Evolutionary conservation across 1,284 basidiomycete genomes (phyloP).

Genomic region (Sporisorium exsertum): DNA sequence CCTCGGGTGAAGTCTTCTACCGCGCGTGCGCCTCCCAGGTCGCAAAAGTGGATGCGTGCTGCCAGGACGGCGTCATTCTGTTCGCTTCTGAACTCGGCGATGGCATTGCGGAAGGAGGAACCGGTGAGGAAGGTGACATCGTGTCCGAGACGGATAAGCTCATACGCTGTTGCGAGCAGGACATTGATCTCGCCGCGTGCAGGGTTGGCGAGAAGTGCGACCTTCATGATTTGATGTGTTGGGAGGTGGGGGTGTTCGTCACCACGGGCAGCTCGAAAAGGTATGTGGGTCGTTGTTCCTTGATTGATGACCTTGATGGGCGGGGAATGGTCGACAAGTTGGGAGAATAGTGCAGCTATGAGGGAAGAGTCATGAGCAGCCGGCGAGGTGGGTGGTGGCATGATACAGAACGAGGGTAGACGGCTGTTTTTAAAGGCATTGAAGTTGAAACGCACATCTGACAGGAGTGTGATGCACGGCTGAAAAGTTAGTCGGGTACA

Average conservation of each 20-base stretch:
- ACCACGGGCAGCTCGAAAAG: background rate
- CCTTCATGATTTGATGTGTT: conserved; percentile 23
- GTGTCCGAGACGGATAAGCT: conserved; percentile 36
- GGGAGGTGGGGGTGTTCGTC: background rate
- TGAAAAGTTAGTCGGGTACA: too few relatives aligned
- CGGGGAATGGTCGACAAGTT: too few relatives aligned
- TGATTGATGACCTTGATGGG: too few relatives aligned
- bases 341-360: background rate
- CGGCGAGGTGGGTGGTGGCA: background rate
- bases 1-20: conserved; percentile 42
- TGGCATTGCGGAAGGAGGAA: conserved; percentile 28
- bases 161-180: conserved; percentile 41
- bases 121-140: conserved; percentile 38
- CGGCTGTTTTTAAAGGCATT: background rate
- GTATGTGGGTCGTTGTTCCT: too few relatives aligned
- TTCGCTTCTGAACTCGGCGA: conserved; percentile 28
- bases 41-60: conserved; percentile 26
- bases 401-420: background rate
- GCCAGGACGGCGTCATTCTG: conserved; percentile 19
- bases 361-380: background rate
- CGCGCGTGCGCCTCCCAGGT: conserved; percentile 17
- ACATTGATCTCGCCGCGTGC: conserved; percentile 51
- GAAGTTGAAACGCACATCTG: background rate
- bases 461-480: background rate
- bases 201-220: conserved; percentile 45